Conservation (phyloP, 2,329 filamentous ascomycete genomes). For the Arthrobotrys entomopaga region DNA sequence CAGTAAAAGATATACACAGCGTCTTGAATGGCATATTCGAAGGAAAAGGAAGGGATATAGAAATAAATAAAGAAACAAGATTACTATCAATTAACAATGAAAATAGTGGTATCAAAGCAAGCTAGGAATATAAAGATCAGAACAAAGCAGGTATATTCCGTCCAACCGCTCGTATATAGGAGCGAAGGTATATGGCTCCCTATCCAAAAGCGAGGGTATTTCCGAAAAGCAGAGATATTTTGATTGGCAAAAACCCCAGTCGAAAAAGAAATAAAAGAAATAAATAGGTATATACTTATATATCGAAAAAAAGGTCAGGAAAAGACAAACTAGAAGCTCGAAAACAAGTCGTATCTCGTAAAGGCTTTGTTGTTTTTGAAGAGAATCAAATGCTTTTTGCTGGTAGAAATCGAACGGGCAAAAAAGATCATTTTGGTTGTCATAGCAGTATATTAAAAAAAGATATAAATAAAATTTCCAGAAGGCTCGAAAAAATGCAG, state of each 20-base stretch:
- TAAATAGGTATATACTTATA: conserved; percentile 37
- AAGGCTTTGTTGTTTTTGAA: conserved; percentile 19
- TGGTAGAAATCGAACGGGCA: conserved; percentile 14
- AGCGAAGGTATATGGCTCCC: conserved; percentile 30
- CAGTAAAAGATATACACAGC: conserved; percentile 44
- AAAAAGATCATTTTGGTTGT: conserved; percentile 7
- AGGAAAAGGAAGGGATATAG: not conserved
- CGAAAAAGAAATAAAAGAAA: conserved; percentile 3
- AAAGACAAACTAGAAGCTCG: conserved; percentile 12
- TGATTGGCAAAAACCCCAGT: not conserved
- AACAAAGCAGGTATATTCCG: conserved; percentile 11
- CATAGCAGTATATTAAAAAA: conserved; percentile 24
- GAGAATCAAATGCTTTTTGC: conserved; percentile 38
- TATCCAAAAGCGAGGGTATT: conserved; percentile 38
- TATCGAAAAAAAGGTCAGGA: conserved; percentile 5
- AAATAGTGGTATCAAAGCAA: conserved; percentile 44
- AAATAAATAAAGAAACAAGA: conserved; percentile 5
- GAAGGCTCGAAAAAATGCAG: conserved; percentile 19
- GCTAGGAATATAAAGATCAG: conserved; percentile 7
- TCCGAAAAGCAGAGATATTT: conserved; percentile 1
- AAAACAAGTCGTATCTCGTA: conserved; percentile 35
- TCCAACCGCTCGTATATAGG: conserved; percentile 44
- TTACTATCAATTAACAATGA: not conserved
- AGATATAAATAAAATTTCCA: not conserved
- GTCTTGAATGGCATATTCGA: conserved; percentile 1